A percentile compares a stretch with the other conserved stretches of the same genome.
Evolutionary conservation across 345 rosid species (phyloP).

Genomic region (Eucalyptus cloeziana): DNA sequence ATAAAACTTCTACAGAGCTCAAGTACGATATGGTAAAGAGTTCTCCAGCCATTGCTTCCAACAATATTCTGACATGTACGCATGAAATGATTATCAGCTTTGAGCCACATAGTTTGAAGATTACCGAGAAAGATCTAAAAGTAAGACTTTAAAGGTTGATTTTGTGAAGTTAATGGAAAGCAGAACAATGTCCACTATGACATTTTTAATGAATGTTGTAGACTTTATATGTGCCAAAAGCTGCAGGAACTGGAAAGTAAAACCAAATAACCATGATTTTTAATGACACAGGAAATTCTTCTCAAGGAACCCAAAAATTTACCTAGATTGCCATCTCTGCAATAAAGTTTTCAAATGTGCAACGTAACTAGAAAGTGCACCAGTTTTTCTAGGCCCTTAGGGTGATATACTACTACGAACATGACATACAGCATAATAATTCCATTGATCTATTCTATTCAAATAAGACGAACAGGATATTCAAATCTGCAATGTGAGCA

Average conservation of each 20-base stretch:
- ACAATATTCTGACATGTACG: neutral
- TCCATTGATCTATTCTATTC: neutral
- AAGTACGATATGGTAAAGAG: neutral
- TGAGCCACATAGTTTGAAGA: neutral
- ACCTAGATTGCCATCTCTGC: neutral
- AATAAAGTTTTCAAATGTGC: neutral
- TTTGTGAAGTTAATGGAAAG: neutral
- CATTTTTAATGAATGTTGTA: neutral
- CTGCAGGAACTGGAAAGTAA: neutral
- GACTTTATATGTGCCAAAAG: neutral
- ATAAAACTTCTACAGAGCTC: neutral
- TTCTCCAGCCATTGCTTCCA: neutral
- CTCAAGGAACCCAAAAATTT: neutral
- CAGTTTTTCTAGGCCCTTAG: neutral
- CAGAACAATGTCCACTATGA: neutral
- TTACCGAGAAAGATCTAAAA: neutral
- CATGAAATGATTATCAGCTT: neutral
- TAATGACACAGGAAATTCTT: neutral
- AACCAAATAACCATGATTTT: neutral
- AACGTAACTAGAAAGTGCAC: neutral
- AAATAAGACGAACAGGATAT: neutral
- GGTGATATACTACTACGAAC: neutral
- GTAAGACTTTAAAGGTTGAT: neutral
- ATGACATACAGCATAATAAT: neutral
- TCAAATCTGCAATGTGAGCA: neutral